Base-by-base conservation (phyloP, 495 filamentous ascomycete genomes). In the Penicillium crystallinum region DNA sequence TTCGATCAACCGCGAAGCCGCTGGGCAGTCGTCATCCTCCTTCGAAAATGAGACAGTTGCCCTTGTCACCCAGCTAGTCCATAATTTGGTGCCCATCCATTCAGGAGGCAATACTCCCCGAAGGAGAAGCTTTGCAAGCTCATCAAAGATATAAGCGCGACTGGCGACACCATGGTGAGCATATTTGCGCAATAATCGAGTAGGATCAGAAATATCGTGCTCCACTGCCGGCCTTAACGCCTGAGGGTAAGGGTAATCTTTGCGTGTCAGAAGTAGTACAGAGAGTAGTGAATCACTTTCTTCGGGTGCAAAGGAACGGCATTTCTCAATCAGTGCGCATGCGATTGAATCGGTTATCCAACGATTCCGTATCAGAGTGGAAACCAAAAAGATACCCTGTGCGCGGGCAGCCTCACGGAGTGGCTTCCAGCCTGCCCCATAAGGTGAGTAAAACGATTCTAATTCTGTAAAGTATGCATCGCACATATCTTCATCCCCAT, bases 391-490 rank as follows among this genome's bases (percentile, higher is more conserved):
- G 9, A 89, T 62, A n/a, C 83, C 85, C 48, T 89, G 85, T 5
- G 85, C 78, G 48, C 86, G 78, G 19, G 85, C 84, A 34, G 86
- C 76, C 41, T 79, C 70, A 44, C 79, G 77, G 0, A 91, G 71
- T 49, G 82, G 80, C 44, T 68, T 79, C 87, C 87, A 90, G 27
- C 86, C 86, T 33, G 54, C 59, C 3, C 71, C 69, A 36, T 66
- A 66, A 8, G 69, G 64, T 8, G 78, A 71, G 43, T 83, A 84
- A 21, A 82, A 66, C 0, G 71, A 59, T 56, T 90, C 87, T 27
- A 91, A 61, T 46, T 90, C 83, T 29, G 77, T 79, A 58, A 89
- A 90, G 37, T 89, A 77, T 33, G 63, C 71, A 63, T 71, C 62
- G 29, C 67, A 74, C 73, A 77, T 74, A 59, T 75, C 63, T 25